These are phyloP conservation scores for Myrica gale DNA, from an alignment of 306 rosid species.

Conservation along the genomic window DNA sequence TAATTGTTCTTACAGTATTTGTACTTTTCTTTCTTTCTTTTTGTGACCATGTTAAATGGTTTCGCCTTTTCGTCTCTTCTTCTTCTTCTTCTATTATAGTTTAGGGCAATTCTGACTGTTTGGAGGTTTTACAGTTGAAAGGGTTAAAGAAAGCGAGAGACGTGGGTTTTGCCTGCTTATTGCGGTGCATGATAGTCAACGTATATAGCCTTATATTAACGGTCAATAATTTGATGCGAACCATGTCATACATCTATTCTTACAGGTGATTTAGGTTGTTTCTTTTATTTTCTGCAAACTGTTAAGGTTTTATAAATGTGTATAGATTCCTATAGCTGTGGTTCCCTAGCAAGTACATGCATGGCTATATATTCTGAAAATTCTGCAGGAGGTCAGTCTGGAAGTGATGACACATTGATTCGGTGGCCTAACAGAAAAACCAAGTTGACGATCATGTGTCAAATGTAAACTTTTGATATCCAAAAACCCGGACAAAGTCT, in stretches of 20 bases:
- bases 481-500: background rate
- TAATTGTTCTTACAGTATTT: background rate
- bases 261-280: conserved; percentile 30
- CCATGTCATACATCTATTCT: conserved; percentile 43
- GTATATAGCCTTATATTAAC: conserved; percentile 42
- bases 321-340: conserved; percentile 14
- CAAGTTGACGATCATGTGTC: background rate
- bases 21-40: no score
- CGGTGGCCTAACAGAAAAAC: conserved; percentile 5
- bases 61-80: background rate
- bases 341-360: background rate
- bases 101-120: conserved; percentile 7
- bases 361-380: background rate
- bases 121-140: conserved; percentile 9
- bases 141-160: conserved; percentile 48
- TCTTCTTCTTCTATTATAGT: background rate
- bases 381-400: conserved; percentile 16
- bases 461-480: background rate
- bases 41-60: background rate
- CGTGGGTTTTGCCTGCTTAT: conserved; percentile 72
- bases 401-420: conserved; percentile 24
- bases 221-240: conserved; percentile 52
- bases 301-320: background rate
- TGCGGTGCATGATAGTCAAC: conserved; percentile 79
- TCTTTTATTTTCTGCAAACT: background rate